phyloP scores from a whole-genome alignment of 306 rosid species.

The Trichosanthes cucumerina region DNA sequence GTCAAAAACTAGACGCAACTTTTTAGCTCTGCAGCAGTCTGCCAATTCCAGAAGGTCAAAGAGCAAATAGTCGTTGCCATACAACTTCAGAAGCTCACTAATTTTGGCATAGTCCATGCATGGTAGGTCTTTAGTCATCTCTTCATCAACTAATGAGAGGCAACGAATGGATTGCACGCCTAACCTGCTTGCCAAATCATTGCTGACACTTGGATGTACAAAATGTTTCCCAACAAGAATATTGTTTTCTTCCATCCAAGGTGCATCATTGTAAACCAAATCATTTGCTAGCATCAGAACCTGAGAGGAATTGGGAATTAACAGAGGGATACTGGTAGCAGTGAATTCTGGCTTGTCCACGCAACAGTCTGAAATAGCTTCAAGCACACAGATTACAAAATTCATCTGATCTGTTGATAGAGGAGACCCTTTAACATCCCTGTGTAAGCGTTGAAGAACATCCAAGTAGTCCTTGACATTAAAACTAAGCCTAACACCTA shows the following conservation, averaged over 20 bases:
- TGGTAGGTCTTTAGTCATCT: conserved; percentile 76
- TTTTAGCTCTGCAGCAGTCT: conserved; percentile 86
- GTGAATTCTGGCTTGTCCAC: conserved; percentile 47
- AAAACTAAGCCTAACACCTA: conserved; percentile 75
- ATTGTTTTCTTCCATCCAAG: conserved; percentile 82
- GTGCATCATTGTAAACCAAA: conserved; percentile 93
- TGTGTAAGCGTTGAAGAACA: conserved; percentile 62
- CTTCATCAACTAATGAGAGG: conserved; percentile 78
- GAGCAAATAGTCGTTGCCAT: conserved; percentile 64
- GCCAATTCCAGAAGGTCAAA: conserved; percentile 97
- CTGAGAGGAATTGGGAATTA: conserved; percentile 77
- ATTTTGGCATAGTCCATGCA: conserved; percentile 86
- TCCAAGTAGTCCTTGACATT: conserved; percentile 57
- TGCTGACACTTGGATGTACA: conserved; percentile 80
- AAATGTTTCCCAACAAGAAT: conserved; percentile 59
- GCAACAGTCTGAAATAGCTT: conserved; percentile 78
- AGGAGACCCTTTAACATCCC: conserved; percentile 54
- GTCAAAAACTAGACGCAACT: conserved; percentile 77
- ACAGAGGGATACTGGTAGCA: conserved; percentile 43
- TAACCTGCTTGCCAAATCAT: conserved; percentile 78
- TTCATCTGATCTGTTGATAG: conserved; percentile 76
- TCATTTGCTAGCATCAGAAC: conserved; percentile 53
- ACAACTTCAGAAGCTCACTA: conserved; percentile 57
- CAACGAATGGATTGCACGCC: conserved; percentile 80
- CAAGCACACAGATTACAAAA: conserved; percentile 76